Conservation (phyloP, 2,329 filamentous ascomycete species). For the Pseudopithomyces chartarum region DNA sequence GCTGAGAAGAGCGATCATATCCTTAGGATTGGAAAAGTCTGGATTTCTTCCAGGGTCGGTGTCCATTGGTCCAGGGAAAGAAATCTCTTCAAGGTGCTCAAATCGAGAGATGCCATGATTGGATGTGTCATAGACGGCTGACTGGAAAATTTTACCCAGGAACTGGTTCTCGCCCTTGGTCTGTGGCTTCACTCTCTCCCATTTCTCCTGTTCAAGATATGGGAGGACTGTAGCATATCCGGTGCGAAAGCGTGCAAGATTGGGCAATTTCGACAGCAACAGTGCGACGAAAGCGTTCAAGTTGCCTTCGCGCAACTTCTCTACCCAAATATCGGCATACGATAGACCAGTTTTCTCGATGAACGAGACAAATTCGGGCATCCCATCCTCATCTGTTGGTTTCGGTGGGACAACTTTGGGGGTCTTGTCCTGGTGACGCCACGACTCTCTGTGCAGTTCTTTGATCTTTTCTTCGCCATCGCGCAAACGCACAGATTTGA, state of each 20-base stretch:
- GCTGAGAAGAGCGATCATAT: slow-evolving; percentile 4
- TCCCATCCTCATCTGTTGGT: slow-evolving; percentile 2
- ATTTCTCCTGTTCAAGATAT: not conserved
- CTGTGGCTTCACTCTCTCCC: not conserved
- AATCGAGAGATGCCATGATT: slow-evolving; percentile 2
- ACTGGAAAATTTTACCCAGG: slow-evolving; percentile 2
- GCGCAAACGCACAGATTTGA: slow-evolving; percentile 6
- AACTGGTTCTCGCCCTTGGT: slow-evolving; percentile 3
- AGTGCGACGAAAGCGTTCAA: slow-evolving; percentile 4
- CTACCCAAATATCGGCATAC: slow-evolving; percentile 3
- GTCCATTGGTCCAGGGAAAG: not conserved
- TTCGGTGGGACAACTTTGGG: not conserved
- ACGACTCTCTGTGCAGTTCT: not conserved
- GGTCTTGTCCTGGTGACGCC: not conserved
- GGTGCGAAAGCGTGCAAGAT: slow-evolving; percentile 2
- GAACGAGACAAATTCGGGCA: not conserved
- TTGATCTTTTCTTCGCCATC: slow-evolving; percentile 2
- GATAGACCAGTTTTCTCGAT: not conserved
- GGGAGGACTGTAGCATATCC: slow-evolving; percentile 3
- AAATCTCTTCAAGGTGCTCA: not conserved
- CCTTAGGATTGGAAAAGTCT: not conserved
- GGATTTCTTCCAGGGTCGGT: not conserved
- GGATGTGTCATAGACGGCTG: not conserved
- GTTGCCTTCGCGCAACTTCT: slow-evolving; percentile 3
- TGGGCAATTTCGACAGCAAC: not conserved